phyloP scores from a whole-genome alignment of 1,284 basidiomycete species.

The Ustilago sp. region DNA sequence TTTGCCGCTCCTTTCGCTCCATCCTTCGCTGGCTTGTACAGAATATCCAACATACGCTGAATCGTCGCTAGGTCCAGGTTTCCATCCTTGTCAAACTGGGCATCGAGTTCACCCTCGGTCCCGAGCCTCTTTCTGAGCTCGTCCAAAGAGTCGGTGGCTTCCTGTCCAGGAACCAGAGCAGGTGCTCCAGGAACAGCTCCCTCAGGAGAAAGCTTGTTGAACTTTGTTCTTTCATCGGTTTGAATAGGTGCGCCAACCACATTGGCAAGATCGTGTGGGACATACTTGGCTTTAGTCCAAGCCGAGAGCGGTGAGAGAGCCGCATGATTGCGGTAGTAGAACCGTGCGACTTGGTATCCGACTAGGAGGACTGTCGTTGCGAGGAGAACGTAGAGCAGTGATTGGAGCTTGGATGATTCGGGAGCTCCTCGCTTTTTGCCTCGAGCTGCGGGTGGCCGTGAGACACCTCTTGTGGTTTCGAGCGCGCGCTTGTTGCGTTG shows the following conservation, averaged over 20 bases:
- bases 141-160: slow-evolving; percentile 30
- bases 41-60: slow-evolving; percentile 60
- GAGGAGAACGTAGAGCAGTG: slow-evolving; percentile 37
- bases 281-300: slow-evolving; percentile 46
- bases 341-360: slow-evolving; percentile 37
- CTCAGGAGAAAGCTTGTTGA: slow-evolving; percentile 46
- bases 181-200: slow-evolving; percentile 32
- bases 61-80: slow-evolving; percentile 60
- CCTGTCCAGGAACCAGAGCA: slow-evolving; percentile 44
- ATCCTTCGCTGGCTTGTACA: slow-evolving; percentile 51
- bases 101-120: slow-evolving; percentile 44
- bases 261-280: slow-evolving; percentile 17
- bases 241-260: slow-evolving; percentile 9
- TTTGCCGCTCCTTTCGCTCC: slow-evolving; percentile 30
- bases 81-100: slow-evolving; percentile 61
- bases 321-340: slow-evolving; percentile 38
- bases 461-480: slow-evolving; percentile 34
- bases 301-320: slow-evolving; percentile 31
- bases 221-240: slow-evolving; percentile 20
- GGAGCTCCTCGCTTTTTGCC: slow-evolving; percentile 14
- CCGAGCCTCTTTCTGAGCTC: slow-evolving; percentile 32
- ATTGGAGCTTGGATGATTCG: slow-evolving; percentile 32
- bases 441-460: slow-evolving; percentile 17
- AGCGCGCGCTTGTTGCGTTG: slow-evolving; percentile 51
- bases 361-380: slow-evolving; percentile 36